Percentiles rank a stretch among this genome's conserved stretches.
Conservation (phyloP, 345 rosid genomes). For the Pseudoturritis turrita region DNA sequence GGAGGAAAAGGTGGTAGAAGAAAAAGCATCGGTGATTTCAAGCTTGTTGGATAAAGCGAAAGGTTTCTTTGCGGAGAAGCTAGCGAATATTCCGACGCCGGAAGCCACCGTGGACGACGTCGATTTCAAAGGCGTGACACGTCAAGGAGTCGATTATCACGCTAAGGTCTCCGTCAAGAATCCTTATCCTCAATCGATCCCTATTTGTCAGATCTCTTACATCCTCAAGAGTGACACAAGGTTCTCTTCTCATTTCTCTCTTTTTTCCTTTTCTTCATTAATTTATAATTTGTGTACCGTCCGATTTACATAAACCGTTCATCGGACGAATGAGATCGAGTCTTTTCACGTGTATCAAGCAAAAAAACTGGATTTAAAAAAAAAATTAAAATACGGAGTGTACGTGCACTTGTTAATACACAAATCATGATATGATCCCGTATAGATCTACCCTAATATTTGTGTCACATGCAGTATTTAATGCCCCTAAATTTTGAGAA, state of each 20-base stretch:
- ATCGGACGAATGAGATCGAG: not conserved
- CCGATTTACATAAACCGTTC: not conserved
- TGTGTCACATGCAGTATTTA: not conserved
- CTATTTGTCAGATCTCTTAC: slow-evolving; percentile 81
- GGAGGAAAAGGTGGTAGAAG: slow-evolving; percentile 27
- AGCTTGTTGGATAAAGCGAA: slow-evolving; percentile 61
- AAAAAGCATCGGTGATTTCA: slow-evolving; percentile 30
- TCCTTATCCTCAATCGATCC: slow-evolving; percentile 64
- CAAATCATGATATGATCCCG: not conserved
- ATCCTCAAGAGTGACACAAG: slow-evolving; percentile 67
- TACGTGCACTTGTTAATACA: not conserved
- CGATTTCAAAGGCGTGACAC: slow-evolving; percentile 52
- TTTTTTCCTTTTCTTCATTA: not conserved
- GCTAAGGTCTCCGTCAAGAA: slow-evolving; percentile 72
- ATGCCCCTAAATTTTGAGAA: not conserved
- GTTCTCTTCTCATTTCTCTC: slow-evolving; percentile 17
- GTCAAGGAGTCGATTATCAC: slow-evolving; percentile 49
- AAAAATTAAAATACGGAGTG: not conserved
- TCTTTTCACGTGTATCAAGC: not conserved
- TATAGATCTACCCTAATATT: not conserved
- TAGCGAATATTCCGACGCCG: slow-evolving; percentile 61
- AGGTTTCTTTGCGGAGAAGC: slow-evolving; percentile 63
- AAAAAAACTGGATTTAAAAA: not conserved
- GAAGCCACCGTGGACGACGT: slow-evolving; percentile 64
- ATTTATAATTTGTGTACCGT: not conserved